Conservation (phyloP, 164 flowering plant genomes). For the Magnolia sinica region DNA sequence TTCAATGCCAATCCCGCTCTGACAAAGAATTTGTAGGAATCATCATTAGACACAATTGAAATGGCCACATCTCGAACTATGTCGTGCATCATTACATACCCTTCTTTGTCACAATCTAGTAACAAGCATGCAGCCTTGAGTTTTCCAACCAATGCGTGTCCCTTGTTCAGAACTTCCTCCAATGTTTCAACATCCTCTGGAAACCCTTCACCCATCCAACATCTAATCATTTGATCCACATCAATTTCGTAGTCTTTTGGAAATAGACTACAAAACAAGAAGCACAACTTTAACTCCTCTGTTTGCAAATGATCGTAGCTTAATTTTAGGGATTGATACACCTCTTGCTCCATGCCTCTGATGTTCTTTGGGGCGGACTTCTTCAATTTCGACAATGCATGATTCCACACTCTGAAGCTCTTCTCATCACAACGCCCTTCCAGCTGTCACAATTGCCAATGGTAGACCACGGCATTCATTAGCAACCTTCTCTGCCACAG, state of each 20-base stretch:
- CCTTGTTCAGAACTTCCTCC: not conserved
- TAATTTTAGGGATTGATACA: slow-evolving; percentile 9
- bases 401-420: slow-evolving; percentile 13
- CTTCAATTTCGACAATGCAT: slow-evolving; percentile 15
- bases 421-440: slow-evolving; percentile 17
- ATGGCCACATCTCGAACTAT: not conserved
- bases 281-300: slow-evolving; percentile 6
- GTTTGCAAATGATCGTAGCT: slow-evolving; percentile 20
- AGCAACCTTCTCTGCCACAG: slow-evolving; percentile 12
- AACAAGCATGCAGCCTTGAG: slow-evolving; percentile 9
- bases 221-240: not conserved
- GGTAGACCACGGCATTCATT: slow-evolving; percentile 28
- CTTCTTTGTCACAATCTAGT: not conserved
- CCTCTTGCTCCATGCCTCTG: slow-evolving; percentile 1
- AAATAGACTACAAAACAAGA: slow-evolving; percentile 5
- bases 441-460: slow-evolving; percentile 21
- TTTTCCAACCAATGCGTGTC: not conserved
- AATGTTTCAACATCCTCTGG: not conserved
- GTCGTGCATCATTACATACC: not conserved
- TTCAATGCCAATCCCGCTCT: not conserved
- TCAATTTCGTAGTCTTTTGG: slow-evolving; percentile 11
- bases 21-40: not conserved
- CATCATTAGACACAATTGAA: not conserved
- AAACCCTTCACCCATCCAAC: not conserved
- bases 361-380: not conserved